Evolutionary conservation across 2,329 filamentous ascomycete genomes (phyloP).

Genomic region (Ascochyta clinopodiicola): DNA sequence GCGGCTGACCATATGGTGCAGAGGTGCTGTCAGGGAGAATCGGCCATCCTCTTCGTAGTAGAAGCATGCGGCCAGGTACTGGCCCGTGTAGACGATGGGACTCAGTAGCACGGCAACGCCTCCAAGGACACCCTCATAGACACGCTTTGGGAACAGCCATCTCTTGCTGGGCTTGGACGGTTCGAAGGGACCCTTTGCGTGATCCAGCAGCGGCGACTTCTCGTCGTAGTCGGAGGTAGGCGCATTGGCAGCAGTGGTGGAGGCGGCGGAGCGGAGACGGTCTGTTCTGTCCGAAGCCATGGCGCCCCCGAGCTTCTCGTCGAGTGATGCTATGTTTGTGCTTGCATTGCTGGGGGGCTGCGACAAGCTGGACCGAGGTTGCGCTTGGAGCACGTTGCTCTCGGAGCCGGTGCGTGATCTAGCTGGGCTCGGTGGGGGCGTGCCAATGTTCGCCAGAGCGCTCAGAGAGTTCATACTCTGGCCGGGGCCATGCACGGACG

Average conservation of each 20-base stretch:
- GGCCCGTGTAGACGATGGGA: conserved; percentile 77
- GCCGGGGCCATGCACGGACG: conserved; percentile 52
- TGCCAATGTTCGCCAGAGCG: conserved; percentile 80
- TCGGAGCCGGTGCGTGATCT: conserved; percentile 63
- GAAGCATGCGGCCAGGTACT: conserved; percentile 83
- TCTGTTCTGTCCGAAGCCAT: conserved; percentile 33
- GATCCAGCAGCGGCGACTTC: conserved; percentile 69
- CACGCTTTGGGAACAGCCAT: conserved; percentile 68
- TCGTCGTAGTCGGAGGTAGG: conserved; percentile 61
- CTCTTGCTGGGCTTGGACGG: conserved; percentile 48
- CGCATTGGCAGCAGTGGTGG: conserved; percentile 30
- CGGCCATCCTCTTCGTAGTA: conserved; percentile 81
- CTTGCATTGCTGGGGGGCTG: conserved; percentile 45
- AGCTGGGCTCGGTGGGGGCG: conserved; percentile 57
- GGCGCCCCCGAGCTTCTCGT: conserved; percentile 39
- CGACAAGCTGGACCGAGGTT: conserved; percentile 30
- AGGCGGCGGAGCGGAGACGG: conserved; percentile 27
- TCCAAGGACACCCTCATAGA: conserved; percentile 75
- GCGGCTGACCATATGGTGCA: conserved; percentile 64
- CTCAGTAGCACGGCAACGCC: conserved; percentile 80
- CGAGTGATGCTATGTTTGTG: conserved; percentile 31
- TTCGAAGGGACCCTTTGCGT: conserved; percentile 35
- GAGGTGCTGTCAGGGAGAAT: conserved; percentile 78
- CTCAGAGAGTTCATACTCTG: conserved; percentile 95
- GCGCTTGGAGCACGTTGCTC: conserved; percentile 51